Conservation (phyloP, 495 filamentous ascomycete genomes). For the Penicillium desertorum region DNA sequence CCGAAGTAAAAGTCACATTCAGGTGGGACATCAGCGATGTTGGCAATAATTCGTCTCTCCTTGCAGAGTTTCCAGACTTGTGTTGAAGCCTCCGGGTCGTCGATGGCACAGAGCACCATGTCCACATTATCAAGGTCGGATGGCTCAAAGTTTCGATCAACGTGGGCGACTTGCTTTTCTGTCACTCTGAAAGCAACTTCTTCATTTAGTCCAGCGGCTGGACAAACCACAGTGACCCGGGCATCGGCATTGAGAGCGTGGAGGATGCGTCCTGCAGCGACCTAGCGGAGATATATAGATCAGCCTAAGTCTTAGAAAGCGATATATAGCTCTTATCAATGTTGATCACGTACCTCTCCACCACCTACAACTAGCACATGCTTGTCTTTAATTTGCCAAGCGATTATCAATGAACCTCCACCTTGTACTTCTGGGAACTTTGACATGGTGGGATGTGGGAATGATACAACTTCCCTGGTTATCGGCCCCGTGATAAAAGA, state of each 20-base stretch:
- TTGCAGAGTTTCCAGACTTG: conserved; percentile 92
- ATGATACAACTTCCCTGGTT: conserved; percentile 4
- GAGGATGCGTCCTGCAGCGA: conserved; percentile 91
- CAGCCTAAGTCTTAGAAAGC: conserved; percentile 10
- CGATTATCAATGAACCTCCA: conserved; percentile 88
- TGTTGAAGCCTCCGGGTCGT: conserved; percentile 84
- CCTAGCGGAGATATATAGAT: conserved; percentile 51
- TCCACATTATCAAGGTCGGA: conserved; percentile 73
- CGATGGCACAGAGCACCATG: conserved; percentile 91
- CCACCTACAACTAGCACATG: conserved; percentile 85
- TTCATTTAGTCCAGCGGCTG: conserved; percentile 73
- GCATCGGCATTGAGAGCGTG: conserved; percentile 94
- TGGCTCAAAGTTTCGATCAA: conserved; percentile 80
- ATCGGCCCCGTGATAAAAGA: neutral
- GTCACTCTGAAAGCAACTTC: conserved; percentile 83
- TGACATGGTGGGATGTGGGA: conserved; percentile 46
- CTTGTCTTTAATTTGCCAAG: conserved; percentile 89
- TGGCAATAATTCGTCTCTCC: conserved; percentile 76
- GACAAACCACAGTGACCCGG: conserved; percentile 79
- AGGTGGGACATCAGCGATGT: conserved; percentile 94
- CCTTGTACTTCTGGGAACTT: conserved; percentile 79
- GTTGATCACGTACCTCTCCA: conserved; percentile 66
- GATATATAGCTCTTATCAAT: neutral
- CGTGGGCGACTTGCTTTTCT: conserved; percentile 67
- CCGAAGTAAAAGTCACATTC: conserved; percentile 99